Base-by-base conservation (phyloP, 305 asterid genomes). In the Rubia occidens region DNA sequence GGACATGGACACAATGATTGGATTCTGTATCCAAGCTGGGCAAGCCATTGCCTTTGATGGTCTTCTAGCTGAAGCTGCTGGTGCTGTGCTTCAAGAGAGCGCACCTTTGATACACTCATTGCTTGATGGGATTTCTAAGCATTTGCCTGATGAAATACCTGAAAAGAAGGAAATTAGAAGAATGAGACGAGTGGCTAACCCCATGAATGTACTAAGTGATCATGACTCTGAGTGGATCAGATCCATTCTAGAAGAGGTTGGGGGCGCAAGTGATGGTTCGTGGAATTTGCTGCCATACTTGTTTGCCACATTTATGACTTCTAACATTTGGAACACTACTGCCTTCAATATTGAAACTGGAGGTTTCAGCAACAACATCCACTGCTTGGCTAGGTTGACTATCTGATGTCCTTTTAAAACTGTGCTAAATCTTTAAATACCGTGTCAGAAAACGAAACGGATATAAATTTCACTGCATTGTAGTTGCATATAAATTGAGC, bases 21-120 rank as follows among this genome's bases (percentile, higher is more conserved):
- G 96, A 77, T 91, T 95, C 85, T 89, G 98, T 78, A 89, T 89
- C 74, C 96, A 95, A 91, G 99, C 99, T 20, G 98, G 99, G 43
- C 96, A 88, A 78, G 96, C 96, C 51, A 80, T 95, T 65, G 86
- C 96, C 66, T 95, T 91, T 75, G 96, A 81, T 77, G 84, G 86
- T 76, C 90, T 95, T 76, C 79, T 95, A 66, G 90, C 96, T 15
- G 94, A 91, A 81, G 99, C 99, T 77, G 86, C 95, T 11, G 89
- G 95, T 43, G 70, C 73, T 60, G 96, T 91, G 69, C 90, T 95
- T 59, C 83, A 84, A 83, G 95, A 91, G 69, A 96, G 96, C 53
- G 99, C 96, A 55, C 96, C 99, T 54, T 84, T 95, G 72, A 88
- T 95, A 75, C 86, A 91, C 82, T 95, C 99, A 60, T 77, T 91